These are phyloP conservation scores for Nyssa sinensis DNA, from an alignment of 148 eudicot genomes.

Conservation along the genomic window DNA sequence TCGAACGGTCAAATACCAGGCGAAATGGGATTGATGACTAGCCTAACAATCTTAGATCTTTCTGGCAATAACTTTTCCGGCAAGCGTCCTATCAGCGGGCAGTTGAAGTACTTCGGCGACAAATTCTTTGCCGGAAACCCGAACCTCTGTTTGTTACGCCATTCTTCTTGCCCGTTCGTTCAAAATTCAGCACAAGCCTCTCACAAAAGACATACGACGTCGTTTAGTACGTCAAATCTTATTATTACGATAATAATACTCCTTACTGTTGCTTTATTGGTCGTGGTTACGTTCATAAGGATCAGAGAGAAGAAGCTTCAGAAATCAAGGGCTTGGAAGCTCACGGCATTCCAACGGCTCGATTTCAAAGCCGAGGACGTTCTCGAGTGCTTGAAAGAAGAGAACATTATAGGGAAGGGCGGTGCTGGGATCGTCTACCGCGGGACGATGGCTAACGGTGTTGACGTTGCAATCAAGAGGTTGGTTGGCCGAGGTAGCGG, in stretches of 20 bases:
- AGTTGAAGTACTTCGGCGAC: constrained; percentile 39
- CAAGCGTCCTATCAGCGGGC: constrained; percentile 34
- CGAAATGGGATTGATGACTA: constrained; percentile 26
- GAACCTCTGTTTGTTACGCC: constrained; percentile 40
- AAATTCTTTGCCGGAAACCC: constrained; percentile 46
- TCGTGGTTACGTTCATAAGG: constrained; percentile 13
- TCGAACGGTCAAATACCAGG: constrained; percentile 48
- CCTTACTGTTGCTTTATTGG: constrained; percentile 25
- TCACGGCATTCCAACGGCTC: constrained; percentile 70
- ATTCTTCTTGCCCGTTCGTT: constrained; percentile 33
- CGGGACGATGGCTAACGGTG: constrained; percentile 66
- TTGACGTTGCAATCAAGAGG: constrained; percentile 71
- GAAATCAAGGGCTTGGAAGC: constrained; percentile 62
- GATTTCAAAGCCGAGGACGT: constrained; percentile 74
- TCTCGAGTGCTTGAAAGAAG: constrained; percentile 64
- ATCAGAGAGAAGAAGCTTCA: constrained; percentile 37
- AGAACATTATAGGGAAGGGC: constrained; percentile 86
- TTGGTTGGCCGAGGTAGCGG: constrained; percentile 39
- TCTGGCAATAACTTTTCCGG: constrained; percentile 55
- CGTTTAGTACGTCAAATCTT: constrained; percentile 30
- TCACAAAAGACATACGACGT: constrained; percentile 8
- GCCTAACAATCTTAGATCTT: constrained; percentile 42
- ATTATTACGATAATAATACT: constrained; percentile 24
- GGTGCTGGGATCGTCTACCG: constrained; percentile 92
- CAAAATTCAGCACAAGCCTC: constrained; percentile 7